Evolutionary conservation across 805 yeast species (phyloP).

Genomic region (Metschnikowia arizonensis): DNA sequence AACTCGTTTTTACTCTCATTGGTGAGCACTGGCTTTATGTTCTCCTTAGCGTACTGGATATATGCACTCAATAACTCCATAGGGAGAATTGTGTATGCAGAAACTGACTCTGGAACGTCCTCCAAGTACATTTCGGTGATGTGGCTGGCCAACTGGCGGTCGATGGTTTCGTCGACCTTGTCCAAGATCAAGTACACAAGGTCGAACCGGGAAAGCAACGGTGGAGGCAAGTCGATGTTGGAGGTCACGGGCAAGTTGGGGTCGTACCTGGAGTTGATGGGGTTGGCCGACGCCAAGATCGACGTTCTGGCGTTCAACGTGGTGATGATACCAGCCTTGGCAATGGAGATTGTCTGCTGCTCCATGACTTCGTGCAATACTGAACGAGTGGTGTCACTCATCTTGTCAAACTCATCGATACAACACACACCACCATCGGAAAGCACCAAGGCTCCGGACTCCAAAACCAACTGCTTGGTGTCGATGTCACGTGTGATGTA

Average conservation of each 20-base stretch:
- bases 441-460: conserved; percentile 91
- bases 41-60: conserved; percentile 91
- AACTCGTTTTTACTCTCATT: conserved; percentile 78
- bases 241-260: conserved; percentile 93
- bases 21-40: conserved; percentile 73
- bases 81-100: conserved; percentile 67
- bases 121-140: conserved; percentile 88
- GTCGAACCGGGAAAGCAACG: conserved; percentile 90
- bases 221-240: conserved; percentile 96
- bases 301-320: conserved; percentile 96
- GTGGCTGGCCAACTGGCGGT: conserved; percentile 84
- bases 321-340: conserved; percentile 97
- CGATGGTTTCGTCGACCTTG: conserved; percentile 81
- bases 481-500: conserved; percentile 93
- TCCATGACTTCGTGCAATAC: conserved; percentile 99
- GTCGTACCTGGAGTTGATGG: conserved; percentile 91
- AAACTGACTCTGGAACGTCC: conserved; percentile 72
- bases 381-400: conserved; percentile 91
- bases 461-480: conserved; percentile 88
- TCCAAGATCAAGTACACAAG: conserved; percentile 88
- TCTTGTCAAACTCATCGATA: conserved; percentile 97
- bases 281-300: conserved; percentile 93
- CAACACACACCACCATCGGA: conserved; percentile 99
- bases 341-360: conserved; percentile 96
- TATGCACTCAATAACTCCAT: conserved; percentile 84